Percentiles rank a stretch among this genome's conserved stretches.
phyloP scores from a whole-genome alignment of 495 filamentous ascomycete species.

The Chaetomium tenue region DNA sequence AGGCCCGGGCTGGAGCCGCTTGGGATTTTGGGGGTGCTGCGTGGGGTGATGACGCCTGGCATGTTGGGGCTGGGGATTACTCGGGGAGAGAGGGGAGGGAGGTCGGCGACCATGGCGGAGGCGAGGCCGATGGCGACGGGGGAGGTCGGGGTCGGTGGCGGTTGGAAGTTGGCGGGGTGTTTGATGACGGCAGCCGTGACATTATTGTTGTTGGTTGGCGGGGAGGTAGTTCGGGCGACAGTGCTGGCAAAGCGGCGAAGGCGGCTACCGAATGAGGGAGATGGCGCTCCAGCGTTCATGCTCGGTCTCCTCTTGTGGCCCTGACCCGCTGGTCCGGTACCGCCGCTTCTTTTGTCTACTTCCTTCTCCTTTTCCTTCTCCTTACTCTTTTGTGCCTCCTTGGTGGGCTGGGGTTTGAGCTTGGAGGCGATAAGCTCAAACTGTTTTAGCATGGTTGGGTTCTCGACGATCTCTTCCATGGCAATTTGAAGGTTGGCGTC shows the following conservation, averaged over 20 bases:
- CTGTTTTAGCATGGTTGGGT: constrained; percentile 50
- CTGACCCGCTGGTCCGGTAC: constrained; percentile 14
- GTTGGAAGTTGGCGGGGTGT: constrained; percentile 1
- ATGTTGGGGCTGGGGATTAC: constrained; percentile 11
- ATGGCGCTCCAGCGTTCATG: constrained; percentile 26
- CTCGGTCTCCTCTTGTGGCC: constrained; percentile 32
- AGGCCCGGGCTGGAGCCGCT: constrained; percentile 4
- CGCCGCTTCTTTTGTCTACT: constrained; percentile 5
- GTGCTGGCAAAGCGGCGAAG: constrained; percentile 37
- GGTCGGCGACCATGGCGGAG: constrained; percentile 31
- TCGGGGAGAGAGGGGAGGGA: constrained; percentile 28
- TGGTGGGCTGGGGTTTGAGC: constrained; percentile 29
- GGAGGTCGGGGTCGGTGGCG: constrained; percentile 17
- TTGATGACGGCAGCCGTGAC: constrained; percentile 1
- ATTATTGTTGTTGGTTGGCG: constrained; percentile 10
- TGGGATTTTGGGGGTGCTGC: constrained; percentile 2
- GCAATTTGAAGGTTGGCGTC: constrained; percentile 35
- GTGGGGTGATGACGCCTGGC: background rate
- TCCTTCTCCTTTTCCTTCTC: constrained; percentile 24
- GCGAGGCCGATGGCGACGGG: constrained; percentile 31
- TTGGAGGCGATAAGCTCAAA: constrained; percentile 49
- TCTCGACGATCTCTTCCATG: constrained; percentile 49
- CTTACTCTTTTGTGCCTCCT: constrained; percentile 12
- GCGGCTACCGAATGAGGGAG: constrained; percentile 30
- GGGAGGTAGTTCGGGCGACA: constrained; percentile 24